Percentiles rank a stretch among this genome's conserved stretches.
Evolutionary conservation across 2,329 filamentous ascomycete species (phyloP).

Genomic region (Beauveria sp.): DNA sequence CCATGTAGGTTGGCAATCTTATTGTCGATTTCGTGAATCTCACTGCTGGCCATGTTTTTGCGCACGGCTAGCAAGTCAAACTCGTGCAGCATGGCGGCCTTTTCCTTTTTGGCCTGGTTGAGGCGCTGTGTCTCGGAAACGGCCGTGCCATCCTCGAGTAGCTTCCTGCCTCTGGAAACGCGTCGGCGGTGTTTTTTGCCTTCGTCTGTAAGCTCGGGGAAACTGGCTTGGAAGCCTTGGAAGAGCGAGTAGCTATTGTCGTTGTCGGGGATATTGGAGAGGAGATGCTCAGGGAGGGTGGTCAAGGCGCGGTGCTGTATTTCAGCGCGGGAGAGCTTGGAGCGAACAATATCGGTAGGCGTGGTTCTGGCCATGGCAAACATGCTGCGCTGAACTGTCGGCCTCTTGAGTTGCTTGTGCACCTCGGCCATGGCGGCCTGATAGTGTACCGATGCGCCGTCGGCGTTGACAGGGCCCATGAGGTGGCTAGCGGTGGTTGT

Average conservation of each 20-base stretch:
- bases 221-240: conserved; percentile 87
- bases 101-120: conserved; percentile 70
- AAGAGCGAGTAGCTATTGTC: conserved; percentile 87
- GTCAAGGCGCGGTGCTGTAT: conserved; percentile 90
- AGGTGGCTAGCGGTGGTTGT: conserved; percentile 88
- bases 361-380: conserved; percentile 87
- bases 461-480: conserved; percentile 56
- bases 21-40: conserved; percentile 93
- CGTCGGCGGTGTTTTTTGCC: conserved; percentile 64
- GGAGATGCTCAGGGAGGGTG: conserved; percentile 81
- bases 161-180: conserved; percentile 66
- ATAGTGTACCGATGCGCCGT: conserved; percentile 59
- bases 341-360: conserved; percentile 89
- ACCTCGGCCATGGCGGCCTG: conserved; percentile 82
- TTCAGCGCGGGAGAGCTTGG: conserved; percentile 80
- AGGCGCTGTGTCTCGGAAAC: conserved; percentile 53
- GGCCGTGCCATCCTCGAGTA: conserved; percentile 58
- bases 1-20: conserved; percentile 90
- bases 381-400: conserved; percentile 77
- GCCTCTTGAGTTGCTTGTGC: conserved; percentile 79
- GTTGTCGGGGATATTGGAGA: conserved; percentile 80
- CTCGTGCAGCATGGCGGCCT: conserved; percentile 70
- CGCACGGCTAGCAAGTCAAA: conserved; percentile 86
- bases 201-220: conserved; percentile 64
- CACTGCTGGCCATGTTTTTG: conserved; percentile 95